phyloP scores from a whole-genome alignment of 2,329 filamentous ascomycete genomes.

The Leptographium procerum region DNA sequence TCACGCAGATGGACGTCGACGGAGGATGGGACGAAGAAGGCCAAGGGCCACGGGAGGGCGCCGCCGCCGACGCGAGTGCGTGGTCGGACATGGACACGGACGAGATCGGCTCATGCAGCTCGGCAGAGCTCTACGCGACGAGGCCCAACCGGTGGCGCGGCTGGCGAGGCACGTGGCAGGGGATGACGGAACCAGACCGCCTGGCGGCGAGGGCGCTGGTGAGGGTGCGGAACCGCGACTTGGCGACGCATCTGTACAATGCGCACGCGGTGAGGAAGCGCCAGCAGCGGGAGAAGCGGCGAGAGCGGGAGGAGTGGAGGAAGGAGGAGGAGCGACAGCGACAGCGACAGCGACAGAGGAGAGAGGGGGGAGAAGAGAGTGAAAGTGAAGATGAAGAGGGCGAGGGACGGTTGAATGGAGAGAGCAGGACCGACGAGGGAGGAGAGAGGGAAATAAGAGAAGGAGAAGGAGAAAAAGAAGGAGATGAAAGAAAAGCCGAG shows the following conservation, averaged over 20 bases:
- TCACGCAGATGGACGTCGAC: too few relatives aligned
- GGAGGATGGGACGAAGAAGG: too few relatives aligned
- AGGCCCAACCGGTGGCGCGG: constrained; percentile 68
- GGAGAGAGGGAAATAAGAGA: constrained; percentile 12
- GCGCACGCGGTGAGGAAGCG: constrained; percentile 55
- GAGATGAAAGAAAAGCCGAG: not conserved
- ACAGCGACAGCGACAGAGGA: not conserved
- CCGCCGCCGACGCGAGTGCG: not conserved
- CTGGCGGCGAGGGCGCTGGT: constrained; percentile 52
- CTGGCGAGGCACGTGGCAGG: constrained; percentile 52
- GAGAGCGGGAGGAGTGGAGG: not conserved
- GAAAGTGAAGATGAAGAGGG: not conserved
- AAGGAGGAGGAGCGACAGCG: constrained; percentile 15
- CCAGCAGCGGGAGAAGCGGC: constrained; percentile 2
- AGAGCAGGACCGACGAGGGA: too few relatives aligned
- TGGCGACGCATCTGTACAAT: constrained; percentile 71
- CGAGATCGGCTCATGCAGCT: constrained; percentile 34
- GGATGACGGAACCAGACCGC: constrained; percentile 50
- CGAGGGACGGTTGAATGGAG: too few relatives aligned
- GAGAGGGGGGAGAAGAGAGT: not conserved
- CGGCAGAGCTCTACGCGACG: constrained; percentile 32
- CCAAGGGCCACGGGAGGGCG: too few relatives aligned
- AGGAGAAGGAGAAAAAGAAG: constrained; percentile 14
- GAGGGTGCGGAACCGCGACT: constrained; percentile 50
- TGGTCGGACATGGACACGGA: constrained; percentile 34